phyloP scores from a whole-genome alignment of 208 protist genomes.

The Leishmania tropica region DNA sequence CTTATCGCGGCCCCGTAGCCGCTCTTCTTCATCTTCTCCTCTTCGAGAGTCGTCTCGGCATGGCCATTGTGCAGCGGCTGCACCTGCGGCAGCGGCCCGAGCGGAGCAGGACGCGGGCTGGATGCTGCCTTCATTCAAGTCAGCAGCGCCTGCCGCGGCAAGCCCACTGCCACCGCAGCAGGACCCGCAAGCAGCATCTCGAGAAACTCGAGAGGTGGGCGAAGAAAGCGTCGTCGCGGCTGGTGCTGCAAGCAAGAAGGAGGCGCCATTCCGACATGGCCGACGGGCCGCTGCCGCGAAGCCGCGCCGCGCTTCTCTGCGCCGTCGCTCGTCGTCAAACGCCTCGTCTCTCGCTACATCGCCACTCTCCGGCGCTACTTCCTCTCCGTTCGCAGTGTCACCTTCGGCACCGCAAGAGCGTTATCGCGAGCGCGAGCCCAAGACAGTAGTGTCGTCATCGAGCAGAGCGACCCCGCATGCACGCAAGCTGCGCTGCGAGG shows the following conservation, averaged over 20 bases:
- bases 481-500: conserved; percentile 17
- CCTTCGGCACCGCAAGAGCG: not conserved
- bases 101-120: not conserved
- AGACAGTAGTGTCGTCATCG: not conserved
- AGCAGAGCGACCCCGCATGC: not conserved
- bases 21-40: not conserved
- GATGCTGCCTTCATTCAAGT: not conserved
- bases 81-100: not conserved
- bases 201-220: not conserved
- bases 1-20: not conserved
- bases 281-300: not conserved
- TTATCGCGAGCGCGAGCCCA: not conserved
- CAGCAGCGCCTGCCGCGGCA: not conserved
- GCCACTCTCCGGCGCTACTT: not conserved
- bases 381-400: not conserved
- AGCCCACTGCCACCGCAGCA: not conserved
- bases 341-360: not conserved
- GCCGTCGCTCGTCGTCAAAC: conserved; percentile 8
- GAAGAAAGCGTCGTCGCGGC: not conserved
- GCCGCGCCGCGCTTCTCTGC: conserved; percentile 17
- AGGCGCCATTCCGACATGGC: not conserved
- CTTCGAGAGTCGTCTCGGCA: not conserved
- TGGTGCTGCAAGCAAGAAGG: not conserved
- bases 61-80: not conserved
- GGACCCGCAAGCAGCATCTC: not conserved